phyloP scores from a whole-genome alignment of 129 eudicot species.

The Flaveria sonorensis region DNA sequence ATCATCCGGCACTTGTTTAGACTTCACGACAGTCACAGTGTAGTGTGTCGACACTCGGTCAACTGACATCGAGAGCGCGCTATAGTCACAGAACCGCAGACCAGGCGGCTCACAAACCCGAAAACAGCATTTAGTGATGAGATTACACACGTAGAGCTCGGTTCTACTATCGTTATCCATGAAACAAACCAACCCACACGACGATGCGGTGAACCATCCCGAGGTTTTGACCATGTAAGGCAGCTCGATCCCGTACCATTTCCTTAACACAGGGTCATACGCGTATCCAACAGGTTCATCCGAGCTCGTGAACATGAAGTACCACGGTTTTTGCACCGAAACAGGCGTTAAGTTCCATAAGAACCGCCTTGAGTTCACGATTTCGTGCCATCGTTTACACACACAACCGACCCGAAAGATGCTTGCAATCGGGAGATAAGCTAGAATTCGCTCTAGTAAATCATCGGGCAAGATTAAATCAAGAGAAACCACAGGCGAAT shows the following conservation, averaged over 20 bases:
- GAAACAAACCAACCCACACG: conserved; percentile 84
- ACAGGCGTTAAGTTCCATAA: conserved; percentile 58
- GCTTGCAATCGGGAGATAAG: conserved; percentile 80
- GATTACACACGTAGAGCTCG: conserved; percentile 78
- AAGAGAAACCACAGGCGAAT: conserved; percentile 44
- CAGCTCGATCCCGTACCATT: conserved; percentile 88
- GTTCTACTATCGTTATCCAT: conserved; percentile 82
- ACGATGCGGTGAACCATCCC: conserved; percentile 78
- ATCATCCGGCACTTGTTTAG: conserved; percentile 80
- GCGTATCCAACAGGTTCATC: conserved; percentile 84
- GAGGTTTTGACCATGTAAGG: conserved; percentile 77
- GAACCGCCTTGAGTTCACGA: conserved; percentile 75
- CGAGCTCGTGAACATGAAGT: conserved; percentile 90
- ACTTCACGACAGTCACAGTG: conserved; percentile 65
- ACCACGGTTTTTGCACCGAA: conserved; percentile 79
- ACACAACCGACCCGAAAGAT: conserved; percentile 84
- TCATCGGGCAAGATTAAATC: conserved; percentile 82
- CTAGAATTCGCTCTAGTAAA: conserved; percentile 68
- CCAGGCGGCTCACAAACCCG: conserved; percentile 68
- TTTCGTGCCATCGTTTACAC: conserved; percentile 89
- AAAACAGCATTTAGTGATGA: conserved; percentile 56
- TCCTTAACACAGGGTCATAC: conserved; percentile 69
- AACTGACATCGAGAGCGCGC: conserved; percentile 70
- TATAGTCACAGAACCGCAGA: conserved; percentile 62
- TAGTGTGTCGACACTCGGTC: conserved; percentile 45